phyloP scores from a whole-genome alignment of 108 stramenopile genomes.

The Epithemia pelagica region DNA sequence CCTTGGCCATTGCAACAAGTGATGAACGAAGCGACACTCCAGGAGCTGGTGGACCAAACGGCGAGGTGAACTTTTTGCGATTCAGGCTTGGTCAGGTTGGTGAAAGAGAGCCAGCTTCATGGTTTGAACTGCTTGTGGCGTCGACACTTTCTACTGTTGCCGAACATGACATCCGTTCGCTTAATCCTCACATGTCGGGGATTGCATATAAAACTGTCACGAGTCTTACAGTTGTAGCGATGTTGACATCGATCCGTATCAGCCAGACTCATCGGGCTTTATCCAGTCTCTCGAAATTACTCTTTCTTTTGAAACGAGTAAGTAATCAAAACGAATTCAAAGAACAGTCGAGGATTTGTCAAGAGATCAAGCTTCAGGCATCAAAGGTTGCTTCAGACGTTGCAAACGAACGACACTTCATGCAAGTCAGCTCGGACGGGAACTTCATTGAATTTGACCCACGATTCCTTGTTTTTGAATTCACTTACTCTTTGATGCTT shows the following conservation, averaged over 20 bases:
- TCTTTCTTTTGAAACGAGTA: slow-evolving; percentile 56
- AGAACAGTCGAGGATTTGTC: slow-evolving; percentile 44
- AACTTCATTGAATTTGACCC: slow-evolving; percentile 88
- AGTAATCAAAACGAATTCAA: slow-evolving; percentile 45
- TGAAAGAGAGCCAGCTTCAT: slow-evolving; percentile 80
- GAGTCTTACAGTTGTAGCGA: slow-evolving; percentile 83
- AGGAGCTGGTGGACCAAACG: slow-evolving; percentile 39
- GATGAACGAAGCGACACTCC: slow-evolving; percentile 83
- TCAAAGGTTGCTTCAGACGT: slow-evolving; percentile 74
- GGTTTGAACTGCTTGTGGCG: slow-evolving; percentile 87
- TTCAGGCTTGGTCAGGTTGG: slow-evolving; percentile 86
- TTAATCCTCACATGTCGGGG: slow-evolving; percentile 82
- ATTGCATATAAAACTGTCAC: slow-evolving; percentile 83
- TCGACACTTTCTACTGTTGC: slow-evolving; percentile 78
- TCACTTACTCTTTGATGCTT: slow-evolving; percentile 91
- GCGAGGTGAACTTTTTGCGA: slow-evolving; percentile 74
- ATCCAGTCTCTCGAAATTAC: slow-evolving; percentile 58
- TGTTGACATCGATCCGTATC: slow-evolving; percentile 86
- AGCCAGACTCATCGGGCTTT: slow-evolving; percentile 82
- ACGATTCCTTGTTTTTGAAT: slow-evolving; percentile 95
- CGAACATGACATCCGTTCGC: slow-evolving; percentile 78
- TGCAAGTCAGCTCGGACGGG: slow-evolving; percentile 46
- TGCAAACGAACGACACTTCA: slow-evolving; percentile 82
- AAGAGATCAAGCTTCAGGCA: slow-evolving; percentile 79
- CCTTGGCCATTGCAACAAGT: slow-evolving; percentile 82